Conservation (phyloP, 2,329 filamentous ascomycete genomes). For the Mollisia scopiformis region DNA sequence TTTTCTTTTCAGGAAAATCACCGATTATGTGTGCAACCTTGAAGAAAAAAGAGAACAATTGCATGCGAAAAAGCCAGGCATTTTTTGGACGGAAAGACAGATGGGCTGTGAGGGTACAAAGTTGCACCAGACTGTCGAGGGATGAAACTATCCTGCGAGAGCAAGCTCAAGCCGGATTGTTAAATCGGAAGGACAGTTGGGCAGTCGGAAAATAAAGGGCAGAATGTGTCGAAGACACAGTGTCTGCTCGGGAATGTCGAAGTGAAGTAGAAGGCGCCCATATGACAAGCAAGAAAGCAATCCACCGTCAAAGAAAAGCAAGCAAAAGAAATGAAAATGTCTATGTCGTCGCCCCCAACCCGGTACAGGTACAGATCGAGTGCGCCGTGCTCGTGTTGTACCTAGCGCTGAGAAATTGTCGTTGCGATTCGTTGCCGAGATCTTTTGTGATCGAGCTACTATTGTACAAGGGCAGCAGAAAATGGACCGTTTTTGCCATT, state of each 20-base stretch:
- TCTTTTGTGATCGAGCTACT: conserved; percentile 36
- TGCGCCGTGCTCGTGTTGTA: conserved; percentile 37
- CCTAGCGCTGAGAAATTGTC: conserved; percentile 35
- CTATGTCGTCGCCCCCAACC: conserved; percentile 30
- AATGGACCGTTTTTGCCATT: conserved; percentile 25
- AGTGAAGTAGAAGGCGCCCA: conserved; percentile 30
- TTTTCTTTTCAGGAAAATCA: conserved; percentile 19
- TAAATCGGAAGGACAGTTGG: background rate
- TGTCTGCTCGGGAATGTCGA: conserved; percentile 31
- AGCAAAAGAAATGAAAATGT: conserved; percentile 26
- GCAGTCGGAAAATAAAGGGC: conserved; percentile 20
- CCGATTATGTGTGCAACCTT: conserved; percentile 7
- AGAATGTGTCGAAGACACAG: conserved; percentile 31
- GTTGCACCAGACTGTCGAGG: conserved; percentile 18
- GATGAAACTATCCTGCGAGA: conserved; percentile 1
- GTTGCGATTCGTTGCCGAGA: conserved; percentile 32
- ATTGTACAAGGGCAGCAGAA: conserved; percentile 38
- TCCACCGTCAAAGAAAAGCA: conserved; percentile 26
- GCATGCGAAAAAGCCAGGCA: conserved; percentile 9
- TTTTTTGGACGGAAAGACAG: conserved; percentile 5
- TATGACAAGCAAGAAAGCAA: conserved; percentile 23
- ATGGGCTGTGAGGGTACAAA: conserved; percentile 28
- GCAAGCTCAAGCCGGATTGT: background rate
- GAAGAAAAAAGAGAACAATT: no score
- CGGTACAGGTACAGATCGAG: conserved; percentile 39